These are phyloP conservation scores for Candida manassasensis DNA, from an alignment of 805 yeast species.

Conservation along the genomic window DNA sequence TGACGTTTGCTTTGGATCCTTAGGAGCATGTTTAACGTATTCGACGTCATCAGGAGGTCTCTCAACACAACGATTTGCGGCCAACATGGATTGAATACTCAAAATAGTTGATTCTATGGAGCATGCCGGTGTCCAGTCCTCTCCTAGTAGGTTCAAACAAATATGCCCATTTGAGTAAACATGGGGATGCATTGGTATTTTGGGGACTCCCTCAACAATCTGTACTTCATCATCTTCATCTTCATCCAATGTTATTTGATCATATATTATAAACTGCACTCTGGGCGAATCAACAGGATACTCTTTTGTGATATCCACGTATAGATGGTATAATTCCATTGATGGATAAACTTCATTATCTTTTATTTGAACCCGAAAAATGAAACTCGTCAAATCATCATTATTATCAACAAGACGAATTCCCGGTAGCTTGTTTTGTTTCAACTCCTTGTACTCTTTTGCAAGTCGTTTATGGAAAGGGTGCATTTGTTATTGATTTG, in stretches of 20 bases:
- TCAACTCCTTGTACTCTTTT: slow-evolving; percentile 22
- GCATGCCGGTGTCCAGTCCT: slow-evolving; percentile 65
- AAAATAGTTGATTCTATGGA: slow-evolving; percentile 44
- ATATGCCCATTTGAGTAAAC: slow-evolving; percentile 74
- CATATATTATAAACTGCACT: slow-evolving; percentile 42
- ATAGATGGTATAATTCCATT: slow-evolving; percentile 33
- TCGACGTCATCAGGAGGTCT: slow-evolving; percentile 55
- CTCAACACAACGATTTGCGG: slow-evolving; percentile 40
- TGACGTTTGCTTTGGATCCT: slow-evolving; percentile 46
- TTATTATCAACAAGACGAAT: slow-evolving; percentile 16
- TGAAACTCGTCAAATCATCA: slow-evolving; percentile 17
- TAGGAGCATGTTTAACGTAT: slow-evolving; percentile 52
- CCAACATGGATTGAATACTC: slow-evolving; percentile 63
- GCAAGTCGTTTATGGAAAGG: slow-evolving; percentile 26
- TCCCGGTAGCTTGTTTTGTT: slow-evolving; percentile 16
- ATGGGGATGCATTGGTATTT: slow-evolving; percentile 69
- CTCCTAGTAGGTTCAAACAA: slow-evolving; percentile 63
- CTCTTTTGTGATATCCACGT: slow-evolving; percentile 36
- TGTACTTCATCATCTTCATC: slow-evolving; percentile 8
- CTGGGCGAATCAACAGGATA: slow-evolving; percentile 61
- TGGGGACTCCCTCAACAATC: slow-evolving; percentile 7
- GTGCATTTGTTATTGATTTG: too few relatives aligned
- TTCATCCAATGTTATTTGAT: slow-evolving; percentile 4
- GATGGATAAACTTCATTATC: slow-evolving; percentile 12
- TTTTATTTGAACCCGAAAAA: slow-evolving; percentile 16